Percentiles rank a stretch among this genome's conserved stretches.
Conservation (phyloP, 257 asterid genomes). For the Vinca minor region DNA sequence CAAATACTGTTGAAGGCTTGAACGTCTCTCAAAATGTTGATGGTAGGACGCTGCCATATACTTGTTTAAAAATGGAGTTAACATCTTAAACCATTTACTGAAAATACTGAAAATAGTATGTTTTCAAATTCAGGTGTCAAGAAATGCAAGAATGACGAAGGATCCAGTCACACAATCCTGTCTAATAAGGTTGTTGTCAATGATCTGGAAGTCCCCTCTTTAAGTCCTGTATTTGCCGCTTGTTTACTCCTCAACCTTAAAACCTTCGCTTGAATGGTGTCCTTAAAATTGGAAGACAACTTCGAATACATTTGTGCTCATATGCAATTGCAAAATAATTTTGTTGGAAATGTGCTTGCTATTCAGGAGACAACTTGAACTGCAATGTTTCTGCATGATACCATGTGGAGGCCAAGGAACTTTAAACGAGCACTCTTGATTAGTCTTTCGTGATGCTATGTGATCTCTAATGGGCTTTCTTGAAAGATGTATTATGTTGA, state of each 20-base stretch:
- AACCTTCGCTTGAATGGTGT: not conserved
- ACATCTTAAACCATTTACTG: slow-evolving; percentile 3
- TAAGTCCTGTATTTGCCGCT: slow-evolving; percentile 1
- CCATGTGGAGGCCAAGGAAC: not conserved
- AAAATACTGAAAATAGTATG: slow-evolving; percentile 11
- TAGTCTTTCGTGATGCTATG: not conserved
- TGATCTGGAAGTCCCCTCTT: slow-evolving; percentile 24
- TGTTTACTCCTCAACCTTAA: not conserved
- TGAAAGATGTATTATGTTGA: not conserved
- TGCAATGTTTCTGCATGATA: not conserved
- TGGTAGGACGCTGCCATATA: slow-evolving; percentile 28
- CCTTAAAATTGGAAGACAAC: not conserved
- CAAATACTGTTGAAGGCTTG: slow-evolving; percentile 10
- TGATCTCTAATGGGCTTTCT: not conserved
- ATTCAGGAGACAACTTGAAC: no score
- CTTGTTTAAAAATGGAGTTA: slow-evolving; percentile 1
- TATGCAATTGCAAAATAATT: not conserved
- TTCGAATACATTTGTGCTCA: not conserved
- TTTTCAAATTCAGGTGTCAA: slow-evolving; percentile 23
- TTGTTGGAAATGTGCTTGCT: slow-evolving; percentile 2
- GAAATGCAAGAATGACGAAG: slow-evolving; percentile 24
- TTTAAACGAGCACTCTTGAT: not conserved
- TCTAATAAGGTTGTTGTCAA: slow-evolving; percentile 20
- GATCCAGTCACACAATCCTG: slow-evolving; percentile 16
- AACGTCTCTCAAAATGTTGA: slow-evolving; percentile 19